These are phyloP conservation scores for Salvia splendens DNA, from an alignment of 257 asterid species.

Conservation along the genomic window DNA sequence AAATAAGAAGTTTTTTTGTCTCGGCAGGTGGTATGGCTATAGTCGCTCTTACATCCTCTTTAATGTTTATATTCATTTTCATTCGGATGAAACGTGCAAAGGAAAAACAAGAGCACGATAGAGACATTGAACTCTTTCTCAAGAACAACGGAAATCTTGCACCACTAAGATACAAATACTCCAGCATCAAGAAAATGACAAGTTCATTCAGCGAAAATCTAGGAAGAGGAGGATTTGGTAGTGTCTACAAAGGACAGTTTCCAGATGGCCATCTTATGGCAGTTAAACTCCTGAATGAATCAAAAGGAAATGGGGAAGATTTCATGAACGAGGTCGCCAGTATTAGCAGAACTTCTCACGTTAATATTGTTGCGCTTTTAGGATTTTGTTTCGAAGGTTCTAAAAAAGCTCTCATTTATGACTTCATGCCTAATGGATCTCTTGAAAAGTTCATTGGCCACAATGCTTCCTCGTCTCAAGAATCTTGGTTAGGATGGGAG, in stretches of 20 bases:
- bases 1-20: not conserved
- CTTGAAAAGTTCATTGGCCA: constrained; percentile 4
- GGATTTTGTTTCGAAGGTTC: constrained; percentile 46
- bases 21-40: constrained; percentile 10
- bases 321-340: constrained; percentile 51
- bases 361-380: constrained; percentile 40
- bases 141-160: constrained; percentile 18
- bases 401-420: constrained; percentile 42
- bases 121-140: not conserved
- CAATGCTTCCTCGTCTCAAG: not conserved
- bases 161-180: constrained; percentile 32
- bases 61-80: not conserved
- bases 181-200: constrained; percentile 34
- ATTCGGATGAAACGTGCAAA: constrained; percentile 5
- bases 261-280: constrained; percentile 35
- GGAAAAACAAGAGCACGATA: not conserved
- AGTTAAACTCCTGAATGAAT: constrained; percentile 35
- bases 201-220: constrained; percentile 28
- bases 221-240: constrained; percentile 47
- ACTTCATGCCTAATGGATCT: constrained; percentile 17
- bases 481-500: not conserved
- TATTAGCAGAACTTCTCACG: constrained; percentile 48
- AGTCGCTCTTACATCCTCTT: constrained; percentile 2
- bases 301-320: constrained; percentile 35
- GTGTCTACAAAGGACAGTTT: constrained; percentile 38